Evolutionary conservation across 2,329 filamentous ascomycete genomes (phyloP).

Genomic region (Botrytis elliptica): DNA sequence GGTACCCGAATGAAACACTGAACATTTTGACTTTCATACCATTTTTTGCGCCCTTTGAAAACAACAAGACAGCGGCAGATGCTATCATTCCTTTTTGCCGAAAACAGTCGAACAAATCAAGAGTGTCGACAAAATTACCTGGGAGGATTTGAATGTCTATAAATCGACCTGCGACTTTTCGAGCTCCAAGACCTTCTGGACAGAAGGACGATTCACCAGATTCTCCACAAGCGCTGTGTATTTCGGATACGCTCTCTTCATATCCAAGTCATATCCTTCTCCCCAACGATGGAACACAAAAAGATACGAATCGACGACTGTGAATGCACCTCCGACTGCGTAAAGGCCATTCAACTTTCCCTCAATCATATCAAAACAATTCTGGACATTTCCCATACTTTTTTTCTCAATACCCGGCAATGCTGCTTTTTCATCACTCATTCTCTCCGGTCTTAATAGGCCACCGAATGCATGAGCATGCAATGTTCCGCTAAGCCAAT

Average conservation of each 20-base stretch:
- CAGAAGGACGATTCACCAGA: conserved; percentile 15
- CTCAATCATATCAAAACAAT: conserved; percentile 35
- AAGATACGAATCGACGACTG: conserved; percentile 41
- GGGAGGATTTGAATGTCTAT: neutral
- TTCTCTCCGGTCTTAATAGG: conserved; percentile 34
- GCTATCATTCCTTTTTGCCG: neutral
- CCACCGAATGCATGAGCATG: conserved; percentile 37
- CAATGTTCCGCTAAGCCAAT: conserved; percentile 39
- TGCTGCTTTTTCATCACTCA: conserved; percentile 30
- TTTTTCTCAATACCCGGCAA: conserved; percentile 30
- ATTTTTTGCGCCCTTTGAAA: neutral
- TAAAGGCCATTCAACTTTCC: conserved; percentile 29
- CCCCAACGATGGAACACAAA: conserved; percentile 41
- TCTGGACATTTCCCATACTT: conserved; percentile 30
- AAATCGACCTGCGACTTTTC: neutral
- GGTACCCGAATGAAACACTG: no score
- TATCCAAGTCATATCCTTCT: conserved; percentile 24
- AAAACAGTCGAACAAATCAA: neutral
- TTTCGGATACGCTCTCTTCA: conserved; percentile 30
- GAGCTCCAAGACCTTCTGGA: neutral
- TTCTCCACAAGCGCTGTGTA: conserved; percentile 27
- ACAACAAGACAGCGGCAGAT: neutral
- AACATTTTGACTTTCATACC: neutral
- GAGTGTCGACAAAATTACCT: neutral
- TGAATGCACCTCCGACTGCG: conserved; percentile 38